These are phyloP conservation scores for Cenchrus fungigraminus DNA, from an alignment of 176 grass and related monocot species.

Conservation along the genomic window DNA sequence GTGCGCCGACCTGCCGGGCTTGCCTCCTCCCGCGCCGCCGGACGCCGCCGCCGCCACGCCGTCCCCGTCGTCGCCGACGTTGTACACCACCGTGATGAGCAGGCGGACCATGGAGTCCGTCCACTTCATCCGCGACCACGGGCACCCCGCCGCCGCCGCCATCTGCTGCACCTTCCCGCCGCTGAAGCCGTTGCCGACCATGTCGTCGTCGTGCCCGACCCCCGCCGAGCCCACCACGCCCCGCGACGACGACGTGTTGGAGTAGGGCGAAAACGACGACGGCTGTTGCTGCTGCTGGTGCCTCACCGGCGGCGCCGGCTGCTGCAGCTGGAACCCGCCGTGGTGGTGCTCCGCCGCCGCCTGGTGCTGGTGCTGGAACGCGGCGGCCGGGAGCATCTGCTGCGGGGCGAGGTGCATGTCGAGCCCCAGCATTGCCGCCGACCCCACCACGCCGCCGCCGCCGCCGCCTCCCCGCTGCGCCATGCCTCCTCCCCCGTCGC, in stretches of 20 bases:
- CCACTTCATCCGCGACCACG: conserved; percentile 98
- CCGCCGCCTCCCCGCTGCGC: conserved; percentile 29
- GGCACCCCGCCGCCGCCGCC: conserved; percentile 38
- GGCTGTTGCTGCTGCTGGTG: conserved; percentile 15
- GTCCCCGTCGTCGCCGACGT: conserved; percentile 71
- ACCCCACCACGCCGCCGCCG: conserved; percentile 1
- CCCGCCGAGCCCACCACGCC: conserved; percentile 10
- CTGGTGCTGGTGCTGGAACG: conserved; percentile 39
- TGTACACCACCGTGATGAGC: conserved; percentile 79
- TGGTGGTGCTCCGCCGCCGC: background rate
- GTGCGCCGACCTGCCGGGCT: background rate
- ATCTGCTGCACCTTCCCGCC: conserved; percentile 5
- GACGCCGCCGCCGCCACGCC: conserved; percentile 7
- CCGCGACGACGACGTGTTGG: conserved; percentile 32
- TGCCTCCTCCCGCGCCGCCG: conserved; percentile 9
- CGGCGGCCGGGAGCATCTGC: conserved; percentile 37
- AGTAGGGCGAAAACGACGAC: conserved; percentile 38
- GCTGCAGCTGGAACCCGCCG: conserved; percentile 39
- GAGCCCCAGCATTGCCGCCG: conserved; percentile 45
- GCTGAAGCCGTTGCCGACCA: conserved; percentile 28
- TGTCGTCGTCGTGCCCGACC: conserved; percentile 49
- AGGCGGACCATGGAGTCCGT: conserved; percentile 86
- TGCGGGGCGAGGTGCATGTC: conserved; percentile 25
- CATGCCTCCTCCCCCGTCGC: conserved; percentile 44
- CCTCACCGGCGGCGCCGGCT: conserved; percentile 23